Conservation (phyloP, 2,329 filamentous ascomycete species). For the Colletotrichum salicis region DNA sequence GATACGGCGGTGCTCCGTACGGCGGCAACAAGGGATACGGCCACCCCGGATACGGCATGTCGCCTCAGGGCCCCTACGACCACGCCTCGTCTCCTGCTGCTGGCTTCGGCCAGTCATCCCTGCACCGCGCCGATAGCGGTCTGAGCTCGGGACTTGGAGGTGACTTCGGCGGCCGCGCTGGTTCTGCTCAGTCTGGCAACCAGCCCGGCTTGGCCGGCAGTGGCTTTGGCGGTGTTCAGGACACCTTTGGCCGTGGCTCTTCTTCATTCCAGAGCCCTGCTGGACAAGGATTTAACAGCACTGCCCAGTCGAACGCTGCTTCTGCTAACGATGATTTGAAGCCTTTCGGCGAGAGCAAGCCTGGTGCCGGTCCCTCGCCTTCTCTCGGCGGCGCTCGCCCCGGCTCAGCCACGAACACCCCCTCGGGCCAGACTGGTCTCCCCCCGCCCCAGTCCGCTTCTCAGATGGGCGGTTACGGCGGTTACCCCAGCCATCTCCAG, state of each 20-base stretch:
- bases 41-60: constrained; percentile 64
- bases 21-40: constrained; percentile 68
- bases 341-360: constrained; percentile 68
- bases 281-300: constrained; percentile 63
- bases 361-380: constrained; percentile 64
- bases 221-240: constrained; percentile 65
- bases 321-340: constrained; percentile 65
- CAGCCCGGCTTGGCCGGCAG: constrained; percentile 62
- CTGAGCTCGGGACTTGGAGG: constrained; percentile 61
- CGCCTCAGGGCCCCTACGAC: constrained; percentile 67
- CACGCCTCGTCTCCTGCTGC: constrained; percentile 64
- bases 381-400: constrained; percentile 66
- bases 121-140: constrained; percentile 62
- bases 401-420: constrained; percentile 66
- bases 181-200: constrained; percentile 59
- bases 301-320: constrained; percentile 57
- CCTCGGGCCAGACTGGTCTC: constrained; percentile 62
- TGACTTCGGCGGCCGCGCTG: constrained; percentile 64
- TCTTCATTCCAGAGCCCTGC: constrained; percentile 66
- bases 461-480: constrained; percentile 66
- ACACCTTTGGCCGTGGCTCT: constrained; percentile 64
- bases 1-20: constrained; percentile 61
- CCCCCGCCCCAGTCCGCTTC: constrained; percentile 65
- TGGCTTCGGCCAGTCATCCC: constrained; percentile 64
- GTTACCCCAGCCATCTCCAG: constrained; percentile 66